Evolutionary conservation across 257 asterid genomes (phyloP), one percentile per base, ranked within the genome.

Genomic region (Petunia secreta): DNA sequence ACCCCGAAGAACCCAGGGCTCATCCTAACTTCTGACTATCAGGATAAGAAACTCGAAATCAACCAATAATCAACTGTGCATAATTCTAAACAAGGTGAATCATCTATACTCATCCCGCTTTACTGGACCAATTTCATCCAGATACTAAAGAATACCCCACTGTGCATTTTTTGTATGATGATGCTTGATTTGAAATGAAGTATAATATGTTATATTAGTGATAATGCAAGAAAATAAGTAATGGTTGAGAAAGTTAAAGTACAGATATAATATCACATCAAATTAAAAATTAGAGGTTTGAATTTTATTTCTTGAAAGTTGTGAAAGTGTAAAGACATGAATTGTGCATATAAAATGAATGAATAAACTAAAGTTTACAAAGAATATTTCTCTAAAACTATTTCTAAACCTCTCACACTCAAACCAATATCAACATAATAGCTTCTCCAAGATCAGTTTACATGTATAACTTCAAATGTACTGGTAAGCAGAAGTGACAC

Each of bases 81-180:
- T 68, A 44, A 68, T 16, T 44, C 39, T 37, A 4, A 68, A 44
- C 53, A n/a, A 44, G 58, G 40, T 44, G 57, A 44, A 68, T 68
- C 40, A 68, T 68, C 76, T 68, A 16, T 44, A 64, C 13, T 64
- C 71, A 64, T 38, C 14, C 40, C 25, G 41, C 58, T 68, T 14
- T 46, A 8, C 9, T 44, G 58, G 39, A 68, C 75, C 38, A 37
- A 52, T 44, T 44, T 68, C 76, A 4, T 34, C 44, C n/a, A 39
- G 44, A 16, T 52, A 43, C 40, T 9, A 16, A 16, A 44, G 9
- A 43, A 44, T 46, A 44, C 55, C 55, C 58, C n/a, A 43, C 57
- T 57, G 8, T 16, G 15, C 76, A 15, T 58, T 58, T 25, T 37
- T 67, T 67, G 43, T 43, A 43, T 43, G 39, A 41, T n/a, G 15